Evolutionary conservation across 163 green algal genomes (phyloP), one percentile per base, ranked within the genome.

Genomic region (Trebouxia gelatinosa): DNA sequence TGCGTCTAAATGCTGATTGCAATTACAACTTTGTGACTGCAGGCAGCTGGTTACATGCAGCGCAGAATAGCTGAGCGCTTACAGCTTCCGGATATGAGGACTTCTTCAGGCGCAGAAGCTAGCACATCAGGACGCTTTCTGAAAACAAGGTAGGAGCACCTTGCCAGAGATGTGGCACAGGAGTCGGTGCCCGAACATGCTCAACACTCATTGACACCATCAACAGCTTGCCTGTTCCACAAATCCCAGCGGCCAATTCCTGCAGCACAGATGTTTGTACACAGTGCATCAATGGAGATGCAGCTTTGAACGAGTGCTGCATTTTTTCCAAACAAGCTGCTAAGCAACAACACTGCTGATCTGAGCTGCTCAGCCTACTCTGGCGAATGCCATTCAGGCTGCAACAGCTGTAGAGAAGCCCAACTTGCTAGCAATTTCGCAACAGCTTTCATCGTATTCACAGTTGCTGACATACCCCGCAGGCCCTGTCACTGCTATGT

Each of bases 31-130:
- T 13, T 54, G 9, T 54, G 43, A 13, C 43, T 40, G 61, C 31
- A 76, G 68, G 70, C 70, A 26, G 50, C 48, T 37, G 70, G 70
- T 0, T 68, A 78, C 48, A 29, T 67, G 50, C 70, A 78, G 70
- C 61, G 50, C 9, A 77, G 78, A 29, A 59, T 84, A 28, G 61
- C 72, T 28, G 28, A 51, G 29, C 62, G 46, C 21, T 29, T 77
- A 7, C 17, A 70, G 16, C 31, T 70, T 5, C 54, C 62, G 16
- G 6, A 35, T 0, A 26, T 70, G 31, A 57, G 35, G 23, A n/a
- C 46, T 21, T 34, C 26, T 7, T 79, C 64, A 54, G 64, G 35
- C 19, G 19, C 35, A 34, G 37, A 54, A 26, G 16, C 64, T 37
- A 35, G 35, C 23, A 72, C 64, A 26, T 72, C 64, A 26, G 64